Evolutionary conservation across 164 flowering plant genomes (phyloP).

Genomic region (Nelumbo lutea): DNA sequence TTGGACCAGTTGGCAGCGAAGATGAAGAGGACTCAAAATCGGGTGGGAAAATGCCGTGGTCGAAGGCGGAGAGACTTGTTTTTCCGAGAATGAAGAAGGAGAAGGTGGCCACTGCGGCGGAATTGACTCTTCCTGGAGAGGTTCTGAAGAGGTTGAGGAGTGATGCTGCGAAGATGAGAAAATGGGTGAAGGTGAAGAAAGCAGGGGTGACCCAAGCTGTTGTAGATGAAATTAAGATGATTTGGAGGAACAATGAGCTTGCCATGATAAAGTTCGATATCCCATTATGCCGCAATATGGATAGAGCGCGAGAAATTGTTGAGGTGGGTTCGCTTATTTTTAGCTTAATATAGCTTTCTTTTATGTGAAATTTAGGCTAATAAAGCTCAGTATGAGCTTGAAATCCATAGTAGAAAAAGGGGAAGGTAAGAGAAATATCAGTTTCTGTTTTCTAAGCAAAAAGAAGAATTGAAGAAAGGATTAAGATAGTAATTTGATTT

Average conservation of each 20-base stretch:
- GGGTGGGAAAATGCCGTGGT: slow-evolving; percentile 67
- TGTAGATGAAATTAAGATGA: slow-evolving; percentile 51
- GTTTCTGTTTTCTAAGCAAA: no score
- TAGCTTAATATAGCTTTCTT: neutral
- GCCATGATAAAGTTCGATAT: slow-evolving; percentile 74
- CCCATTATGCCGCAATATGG: slow-evolving; percentile 83
- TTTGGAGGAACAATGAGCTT: slow-evolving; percentile 72
- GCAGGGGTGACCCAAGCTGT: slow-evolving; percentile 70
- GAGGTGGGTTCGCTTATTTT: slow-evolving; percentile 42
- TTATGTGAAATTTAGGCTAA: neutral
- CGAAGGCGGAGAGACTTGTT: slow-evolving; percentile 38
- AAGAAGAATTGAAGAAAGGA: no score
- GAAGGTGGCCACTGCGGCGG: slow-evolving; percentile 45
- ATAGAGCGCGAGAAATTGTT: slow-evolving; percentile 82
- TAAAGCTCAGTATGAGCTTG: no score
- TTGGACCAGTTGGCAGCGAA: slow-evolving; percentile 15
- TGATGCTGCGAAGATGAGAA: slow-evolving; percentile 54
- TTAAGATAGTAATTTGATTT: no score
- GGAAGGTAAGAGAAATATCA: no score
- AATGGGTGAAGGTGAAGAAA: slow-evolving; percentile 88
- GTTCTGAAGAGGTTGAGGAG: slow-evolving; percentile 61
- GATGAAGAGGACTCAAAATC: slow-evolving; percentile 12
- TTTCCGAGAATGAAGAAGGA: slow-evolving; percentile 58
- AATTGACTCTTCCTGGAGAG: slow-evolving; percentile 45
- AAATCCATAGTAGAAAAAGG: no score